Conservation (phyloP, 2,329 filamentous ascomycete genomes). For the Hyphodiscus sp. region DNA sequence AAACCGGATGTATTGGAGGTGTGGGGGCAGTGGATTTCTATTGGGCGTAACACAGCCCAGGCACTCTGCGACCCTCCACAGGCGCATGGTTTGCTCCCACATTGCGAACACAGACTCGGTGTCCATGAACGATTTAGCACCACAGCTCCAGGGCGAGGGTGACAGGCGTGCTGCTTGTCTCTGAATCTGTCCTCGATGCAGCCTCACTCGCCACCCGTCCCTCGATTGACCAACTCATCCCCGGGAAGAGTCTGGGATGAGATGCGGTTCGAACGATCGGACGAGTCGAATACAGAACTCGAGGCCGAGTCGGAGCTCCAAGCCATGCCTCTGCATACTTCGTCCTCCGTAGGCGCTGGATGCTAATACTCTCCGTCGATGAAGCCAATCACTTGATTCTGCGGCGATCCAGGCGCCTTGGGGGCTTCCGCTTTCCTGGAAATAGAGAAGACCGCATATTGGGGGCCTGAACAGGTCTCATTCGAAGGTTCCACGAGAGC, state of each 20-base stretch:
- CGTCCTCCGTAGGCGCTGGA: not conserved
- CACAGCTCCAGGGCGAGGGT: slow-evolving; percentile 1
- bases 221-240: not conserved
- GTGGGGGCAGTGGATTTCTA: not conserved
- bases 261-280: not conserved
- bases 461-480: not conserved
- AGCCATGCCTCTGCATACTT: not conserved
- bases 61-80: not conserved
- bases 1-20: no score
- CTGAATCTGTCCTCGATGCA: no score
- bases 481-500: not conserved
- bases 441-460: not conserved
- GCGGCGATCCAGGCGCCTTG: not conserved
- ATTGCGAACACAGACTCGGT: slow-evolving; percentile 1
- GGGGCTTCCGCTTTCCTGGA: not conserved
- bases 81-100: not conserved
- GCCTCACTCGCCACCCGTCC: not conserved
- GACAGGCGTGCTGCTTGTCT: no score
- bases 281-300: not conserved
- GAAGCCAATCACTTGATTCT: not conserved
- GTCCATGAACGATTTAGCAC: slow-evolving; percentile 3
- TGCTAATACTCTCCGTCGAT: not conserved
- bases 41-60: not conserved
- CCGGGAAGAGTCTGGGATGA: not conserved
- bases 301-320: not conserved